Percentiles rank a stretch among this genome's conserved stretches.
phyloP scores from a whole-genome alignment of 2,329 filamentous ascomycete genomes.

The Cladosporium sp. region DNA sequence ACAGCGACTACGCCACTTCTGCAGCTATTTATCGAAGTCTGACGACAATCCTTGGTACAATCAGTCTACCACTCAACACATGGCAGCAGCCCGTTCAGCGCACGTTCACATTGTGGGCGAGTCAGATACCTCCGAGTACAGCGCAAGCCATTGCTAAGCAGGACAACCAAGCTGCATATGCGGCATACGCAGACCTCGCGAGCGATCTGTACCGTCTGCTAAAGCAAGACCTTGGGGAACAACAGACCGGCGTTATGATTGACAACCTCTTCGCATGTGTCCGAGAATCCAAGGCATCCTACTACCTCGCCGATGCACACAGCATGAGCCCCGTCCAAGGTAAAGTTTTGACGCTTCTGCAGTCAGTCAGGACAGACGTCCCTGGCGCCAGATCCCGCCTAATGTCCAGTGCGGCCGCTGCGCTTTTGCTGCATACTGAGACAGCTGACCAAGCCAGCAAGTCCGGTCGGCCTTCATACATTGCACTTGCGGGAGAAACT shows the following conservation, averaged over 20 bases:
- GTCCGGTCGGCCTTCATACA: constrained; percentile 66
- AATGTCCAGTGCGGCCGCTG: not conserved
- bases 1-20: constrained; percentile 38
- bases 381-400: constrained; percentile 63
- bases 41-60: constrained; percentile 35
- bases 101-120: constrained; percentile 30
- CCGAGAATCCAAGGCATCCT: constrained; percentile 62
- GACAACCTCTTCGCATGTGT: constrained; percentile 67
- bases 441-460: constrained; percentile 14
- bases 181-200: constrained; percentile 76
- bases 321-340: constrained; percentile 68
- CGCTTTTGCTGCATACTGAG: constrained; percentile 59
- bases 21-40: constrained; percentile 40
- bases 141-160: constrained; percentile 14
- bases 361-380: constrained; percentile 63
- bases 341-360: constrained; percentile 64
- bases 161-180: constrained; percentile 71
- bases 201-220: constrained; percentile 75
- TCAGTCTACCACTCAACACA: constrained; percentile 16
- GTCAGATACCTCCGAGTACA: constrained; percentile 22
- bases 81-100: constrained; percentile 28
- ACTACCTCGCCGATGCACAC: constrained; percentile 69
- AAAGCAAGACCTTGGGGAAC: constrained; percentile 57
- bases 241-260: constrained; percentile 65
- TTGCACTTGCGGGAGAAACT: constrained; percentile 80